A percentile compares a stretch with the other conserved stretches of the same genome.
These are phyloP conservation scores for Elasticomyces elasticus DNA, from an alignment of 495 filamentous ascomycete species.

Conservation along the genomic window DNA sequence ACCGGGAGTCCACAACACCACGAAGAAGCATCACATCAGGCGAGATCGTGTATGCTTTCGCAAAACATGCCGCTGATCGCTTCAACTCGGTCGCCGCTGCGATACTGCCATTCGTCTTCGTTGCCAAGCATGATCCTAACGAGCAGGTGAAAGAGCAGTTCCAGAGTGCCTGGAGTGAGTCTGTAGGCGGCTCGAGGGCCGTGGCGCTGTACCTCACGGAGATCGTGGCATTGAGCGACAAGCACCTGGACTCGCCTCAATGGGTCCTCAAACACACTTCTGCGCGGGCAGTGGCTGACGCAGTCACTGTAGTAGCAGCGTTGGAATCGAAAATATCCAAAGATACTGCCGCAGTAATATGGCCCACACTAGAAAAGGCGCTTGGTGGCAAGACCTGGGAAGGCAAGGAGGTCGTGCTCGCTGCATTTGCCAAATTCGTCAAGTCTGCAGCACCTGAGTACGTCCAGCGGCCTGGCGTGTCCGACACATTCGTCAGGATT, in stretches of 20 bases:
- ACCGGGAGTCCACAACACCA: conserved; percentile 30
- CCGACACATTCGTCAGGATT: conserved; percentile 34
- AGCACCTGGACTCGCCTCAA: conserved; percentile 61
- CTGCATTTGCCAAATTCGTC: conserved; percentile 70
- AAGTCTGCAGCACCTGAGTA: conserved; percentile 37
- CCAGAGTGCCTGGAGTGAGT: conserved; percentile 76
- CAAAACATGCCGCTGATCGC: conserved; percentile 76
- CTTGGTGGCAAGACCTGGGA: conserved; percentile 83
- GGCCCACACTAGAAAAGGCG: conserved; percentile 73
- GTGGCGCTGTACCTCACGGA: conserved; percentile 76
- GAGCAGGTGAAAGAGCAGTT: conserved; percentile 66
- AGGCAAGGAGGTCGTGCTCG: conserved; percentile 82
- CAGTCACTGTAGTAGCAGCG: conserved; percentile 36
- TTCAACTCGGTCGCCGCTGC: conserved; percentile 66
- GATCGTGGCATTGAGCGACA: conserved; percentile 57
- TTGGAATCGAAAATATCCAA: conserved; percentile 34
- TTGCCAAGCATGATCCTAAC: conserved; percentile 74
- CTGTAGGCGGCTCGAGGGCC: conserved; percentile 72
- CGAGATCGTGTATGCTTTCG: conserved; percentile 66
- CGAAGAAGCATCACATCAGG: conserved; percentile 55
- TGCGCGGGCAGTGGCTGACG: conserved; percentile 66
- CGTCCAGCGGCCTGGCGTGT: background rate
- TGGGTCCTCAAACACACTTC: conserved; percentile 88
- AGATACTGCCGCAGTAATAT: conserved; percentile 43
- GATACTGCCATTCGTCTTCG: conserved; percentile 76